Evolutionary conservation across 805 yeast species (phyloP).

Genomic region (Grigorovia humatica): DNA sequence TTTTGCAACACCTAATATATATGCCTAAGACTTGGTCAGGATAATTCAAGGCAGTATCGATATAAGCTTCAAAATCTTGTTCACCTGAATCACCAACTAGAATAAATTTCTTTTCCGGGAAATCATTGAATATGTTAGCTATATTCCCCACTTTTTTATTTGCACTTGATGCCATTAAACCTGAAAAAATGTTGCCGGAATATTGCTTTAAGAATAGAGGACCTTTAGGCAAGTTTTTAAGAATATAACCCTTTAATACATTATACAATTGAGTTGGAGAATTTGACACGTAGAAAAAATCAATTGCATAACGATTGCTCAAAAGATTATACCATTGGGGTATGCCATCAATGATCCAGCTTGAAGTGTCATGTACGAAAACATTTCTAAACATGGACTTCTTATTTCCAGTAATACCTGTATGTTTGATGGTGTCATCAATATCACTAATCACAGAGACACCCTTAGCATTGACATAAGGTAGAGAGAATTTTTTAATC

Average conservation of each 20-base stretch:
- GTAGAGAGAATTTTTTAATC: conserved; percentile 9
- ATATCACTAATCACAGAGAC: conserved; percentile 78
- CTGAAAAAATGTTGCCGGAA: conserved; percentile 65
- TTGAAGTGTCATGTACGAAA: conserved; percentile 51
- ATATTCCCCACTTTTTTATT: conserved; percentile 67
- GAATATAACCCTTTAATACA: conserved; percentile 28
- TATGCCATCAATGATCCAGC: conserved; percentile 69
- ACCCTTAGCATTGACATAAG: conserved; percentile 32
- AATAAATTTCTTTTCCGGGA: conserved; percentile 67
- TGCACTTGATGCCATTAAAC: conserved; percentile 78
- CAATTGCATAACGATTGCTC: conserved; percentile 31
- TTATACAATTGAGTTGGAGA: conserved; percentile 86
- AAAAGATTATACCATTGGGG: conserved; percentile 60
- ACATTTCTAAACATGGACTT: conserved; percentile 72
- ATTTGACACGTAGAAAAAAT: conserved; percentile 91
- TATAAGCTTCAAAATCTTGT: conserved; percentile 85
- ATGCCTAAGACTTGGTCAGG: conserved; percentile 65
- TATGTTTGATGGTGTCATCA: conserved; percentile 85
- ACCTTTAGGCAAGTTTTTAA: conserved; percentile 55
- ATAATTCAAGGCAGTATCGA: conserved; percentile 48
- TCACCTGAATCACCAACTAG: conserved; percentile 95
- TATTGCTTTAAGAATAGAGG: conserved; percentile 84
- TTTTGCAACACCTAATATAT: conserved; percentile 66
- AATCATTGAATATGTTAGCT: conserved; percentile 54
- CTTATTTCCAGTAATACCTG: conserved; percentile 87